These are phyloP conservation scores for Cercophora newfieldiana DNA, from an alignment of 495 filamentous ascomycete genomes.

Conservation along the genomic window DNA sequence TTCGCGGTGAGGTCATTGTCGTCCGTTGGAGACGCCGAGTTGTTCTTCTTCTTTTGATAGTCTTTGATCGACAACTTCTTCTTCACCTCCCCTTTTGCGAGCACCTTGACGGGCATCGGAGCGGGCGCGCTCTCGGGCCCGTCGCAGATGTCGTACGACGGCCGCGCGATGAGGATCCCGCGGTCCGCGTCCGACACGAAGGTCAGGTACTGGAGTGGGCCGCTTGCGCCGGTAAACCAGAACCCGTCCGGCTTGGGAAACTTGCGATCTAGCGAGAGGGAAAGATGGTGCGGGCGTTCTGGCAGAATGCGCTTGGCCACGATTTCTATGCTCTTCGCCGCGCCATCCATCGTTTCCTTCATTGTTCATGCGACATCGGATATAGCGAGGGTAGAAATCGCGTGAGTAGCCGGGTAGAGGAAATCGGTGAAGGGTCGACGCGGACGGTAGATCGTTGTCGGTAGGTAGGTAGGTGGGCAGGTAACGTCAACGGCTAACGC, in stretches of 20 bases:
- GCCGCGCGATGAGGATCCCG: conserved; percentile 46
- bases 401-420: neutral
- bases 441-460: neutral
- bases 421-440: neutral
- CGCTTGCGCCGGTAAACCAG: conserved; percentile 40
- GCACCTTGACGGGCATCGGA: conserved; percentile 27
- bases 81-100: conserved; percentile 40
- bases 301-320: conserved; percentile 47
- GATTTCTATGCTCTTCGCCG: conserved; percentile 45
- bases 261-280: conserved; percentile 38
- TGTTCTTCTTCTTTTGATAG: conserved; percentile 45
- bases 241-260: conserved; percentile 40
- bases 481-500: conserved; percentile 3
- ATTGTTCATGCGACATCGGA: conserved; percentile 35
- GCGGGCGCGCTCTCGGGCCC: conserved; percentile 33
- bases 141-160: conserved; percentile 45
- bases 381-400: conserved; percentile 20
- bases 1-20: conserved; percentile 31
- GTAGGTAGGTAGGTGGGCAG: no score
- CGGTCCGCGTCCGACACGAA: conserved; percentile 47
- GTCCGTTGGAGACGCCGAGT: conserved; percentile 41
- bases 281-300: conserved; percentile 44
- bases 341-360: conserved; percentile 51
- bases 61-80: conserved; percentile 52
- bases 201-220: conserved; percentile 45